Percentiles rank a stretch among this genome's conserved stretches.
Conservation (phyloP, 305 asterid genomes). For the Fraxinus dipetala region DNA sequence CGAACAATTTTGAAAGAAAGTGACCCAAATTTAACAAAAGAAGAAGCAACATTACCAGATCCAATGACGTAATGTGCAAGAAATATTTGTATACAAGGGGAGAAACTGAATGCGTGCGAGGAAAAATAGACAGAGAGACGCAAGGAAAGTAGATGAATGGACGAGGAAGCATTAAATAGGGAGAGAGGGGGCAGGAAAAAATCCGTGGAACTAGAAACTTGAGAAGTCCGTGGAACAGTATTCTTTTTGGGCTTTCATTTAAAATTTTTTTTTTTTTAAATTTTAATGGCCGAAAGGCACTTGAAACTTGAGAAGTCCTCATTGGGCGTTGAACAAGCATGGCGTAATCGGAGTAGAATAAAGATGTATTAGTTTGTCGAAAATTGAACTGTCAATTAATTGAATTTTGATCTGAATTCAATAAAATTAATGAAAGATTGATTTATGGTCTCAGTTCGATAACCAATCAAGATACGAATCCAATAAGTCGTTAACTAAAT, state of each 20-base stretch:
- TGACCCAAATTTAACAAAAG: not conserved
- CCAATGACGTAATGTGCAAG: not conserved
- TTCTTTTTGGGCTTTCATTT: not conserved
- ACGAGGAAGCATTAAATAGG: not conserved
- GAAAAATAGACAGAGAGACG: not conserved
- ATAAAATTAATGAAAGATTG: too few relatives aligned
- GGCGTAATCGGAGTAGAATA: too few relatives aligned
- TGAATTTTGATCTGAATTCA: too few relatives aligned
- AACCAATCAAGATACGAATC: too few relatives aligned
- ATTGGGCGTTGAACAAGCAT: not conserved
- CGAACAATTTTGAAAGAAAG: not conserved
- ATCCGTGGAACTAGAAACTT: too few relatives aligned
- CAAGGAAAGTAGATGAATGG: not conserved
- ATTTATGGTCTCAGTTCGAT: too few relatives aligned
- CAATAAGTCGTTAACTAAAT: too few relatives aligned
- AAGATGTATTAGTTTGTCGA: too few relatives aligned
- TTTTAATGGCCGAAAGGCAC: too few relatives aligned
- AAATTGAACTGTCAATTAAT: too few relatives aligned
- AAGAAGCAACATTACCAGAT: slow-evolving; percentile 4
- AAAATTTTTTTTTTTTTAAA: not conserved
- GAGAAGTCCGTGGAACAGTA: not conserved
- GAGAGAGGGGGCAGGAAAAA: not conserved
- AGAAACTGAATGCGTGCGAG: not conserved
- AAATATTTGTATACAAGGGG: not conserved
- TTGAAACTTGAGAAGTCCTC: not conserved